Evolutionary conservation across 129 eudicot species (phyloP).

Genomic region (Helianthus tuberosus): DNA sequence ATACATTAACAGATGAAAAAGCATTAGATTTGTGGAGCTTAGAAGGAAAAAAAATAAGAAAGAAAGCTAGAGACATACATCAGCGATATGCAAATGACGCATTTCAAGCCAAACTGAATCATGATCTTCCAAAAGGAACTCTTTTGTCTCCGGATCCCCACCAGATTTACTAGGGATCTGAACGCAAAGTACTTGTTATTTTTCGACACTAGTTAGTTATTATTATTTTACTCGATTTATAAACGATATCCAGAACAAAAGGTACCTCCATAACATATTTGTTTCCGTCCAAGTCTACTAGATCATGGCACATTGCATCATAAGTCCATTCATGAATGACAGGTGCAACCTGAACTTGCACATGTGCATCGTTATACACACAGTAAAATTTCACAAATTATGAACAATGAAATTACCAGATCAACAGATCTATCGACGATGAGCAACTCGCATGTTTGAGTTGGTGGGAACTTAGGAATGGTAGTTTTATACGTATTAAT

Average conservation of each 20-base stretch:
- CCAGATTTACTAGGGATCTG: conserved; percentile 88
- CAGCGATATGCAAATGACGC: conserved; percentile 91
- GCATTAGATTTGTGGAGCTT: conserved; percentile 20
- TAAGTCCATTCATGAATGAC: conserved; percentile 98
- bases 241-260: background rate
- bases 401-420: conserved; percentile 45
- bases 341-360: conserved; percentile 84
- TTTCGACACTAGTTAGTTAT: conserved; percentile 17
- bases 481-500: conserved; percentile 63
- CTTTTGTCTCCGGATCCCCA: conserved; percentile 84
- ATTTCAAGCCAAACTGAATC: conserved; percentile 98
- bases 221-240: background rate
- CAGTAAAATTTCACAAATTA: background rate
- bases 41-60: background rate
- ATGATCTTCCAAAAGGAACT: conserved; percentile 74
- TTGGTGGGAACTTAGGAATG: conserved; percentile 79
- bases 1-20: conserved; percentile 33
- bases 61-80: conserved; percentile 48
- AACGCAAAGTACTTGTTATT: conserved; percentile 16
- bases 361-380: conserved; percentile 15
- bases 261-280: conserved; percentile 84
- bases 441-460: conserved; percentile 88
- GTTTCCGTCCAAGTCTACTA: conserved; percentile 89
- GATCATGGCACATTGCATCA: conserved; percentile 99
- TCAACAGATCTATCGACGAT: conserved; percentile 92